Evolutionary conservation across 2,329 filamentous ascomycete genomes (phyloP).

Genomic region (Monilinia polystroma): DNA sequence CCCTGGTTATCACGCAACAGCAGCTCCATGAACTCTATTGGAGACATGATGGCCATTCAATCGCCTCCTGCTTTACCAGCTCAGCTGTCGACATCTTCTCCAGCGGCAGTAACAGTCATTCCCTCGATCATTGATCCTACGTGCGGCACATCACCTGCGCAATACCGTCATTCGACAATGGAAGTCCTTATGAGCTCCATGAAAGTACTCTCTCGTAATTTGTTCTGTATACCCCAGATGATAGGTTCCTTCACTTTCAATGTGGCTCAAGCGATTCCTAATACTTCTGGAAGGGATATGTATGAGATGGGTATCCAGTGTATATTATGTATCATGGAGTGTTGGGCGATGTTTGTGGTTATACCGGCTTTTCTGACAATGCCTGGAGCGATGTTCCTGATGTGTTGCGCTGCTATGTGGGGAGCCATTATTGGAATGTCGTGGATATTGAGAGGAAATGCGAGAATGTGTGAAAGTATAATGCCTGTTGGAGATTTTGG

Average conservation of each 20-base stretch:
- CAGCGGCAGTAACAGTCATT: slow-evolving; percentile 24
- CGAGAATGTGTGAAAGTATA: slow-evolving; percentile 13
- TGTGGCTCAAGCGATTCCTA: slow-evolving; percentile 1
- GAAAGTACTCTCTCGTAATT: slow-evolving; percentile 23
- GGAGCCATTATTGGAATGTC: slow-evolving; percentile 18
- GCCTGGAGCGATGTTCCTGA: slow-evolving; percentile 24
- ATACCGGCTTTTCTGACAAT: slow-evolving; percentile 26
- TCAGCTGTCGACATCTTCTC: not conserved
- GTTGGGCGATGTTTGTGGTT: slow-evolving; percentile 17
- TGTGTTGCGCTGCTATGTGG: slow-evolving; percentile 11
- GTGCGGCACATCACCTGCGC: slow-evolving; percentile 26
- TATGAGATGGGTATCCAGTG: slow-evolving; percentile 26
- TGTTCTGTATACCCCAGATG: slow-evolving; percentile 24
- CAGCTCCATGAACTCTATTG: slow-evolving; percentile 10
- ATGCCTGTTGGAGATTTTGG: slow-evolving; percentile 19
- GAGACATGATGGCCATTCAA: slow-evolving; percentile 13
- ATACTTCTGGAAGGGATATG: slow-evolving; percentile 15
- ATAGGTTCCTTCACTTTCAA: slow-evolving; percentile 13
- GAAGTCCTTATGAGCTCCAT: slow-evolving; percentile 17
- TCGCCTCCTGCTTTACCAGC: not conserved
- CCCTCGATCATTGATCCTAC: slow-evolving; percentile 29
- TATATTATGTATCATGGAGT: slow-evolving; percentile 24
- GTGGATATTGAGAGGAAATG: slow-evolving; percentile 23
- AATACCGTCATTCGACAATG: slow-evolving; percentile 22
- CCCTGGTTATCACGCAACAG: slow-evolving; percentile 23